Conservation (phyloP, 2,329 filamentous ascomycete genomes). For the Fusarium tricinctum region DNA sequence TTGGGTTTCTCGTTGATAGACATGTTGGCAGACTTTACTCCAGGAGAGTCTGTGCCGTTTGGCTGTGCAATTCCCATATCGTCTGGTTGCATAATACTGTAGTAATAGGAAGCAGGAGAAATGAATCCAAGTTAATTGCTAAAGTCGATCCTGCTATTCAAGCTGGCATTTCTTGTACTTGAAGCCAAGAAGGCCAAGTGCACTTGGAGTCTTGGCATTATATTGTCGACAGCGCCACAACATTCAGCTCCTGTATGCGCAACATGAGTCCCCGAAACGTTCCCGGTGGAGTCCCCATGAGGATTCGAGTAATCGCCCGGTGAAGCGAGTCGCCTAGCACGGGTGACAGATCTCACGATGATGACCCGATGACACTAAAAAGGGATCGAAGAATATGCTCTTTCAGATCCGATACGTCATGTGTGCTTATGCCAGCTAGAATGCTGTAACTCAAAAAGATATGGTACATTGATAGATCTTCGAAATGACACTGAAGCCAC, state of each 20-base stretch:
- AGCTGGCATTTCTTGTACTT: slow-evolving; percentile 5
- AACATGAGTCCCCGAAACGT: slow-evolving; percentile 20
- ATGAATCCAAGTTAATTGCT: rapidly evolving
- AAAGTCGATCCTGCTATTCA: rapidly evolving
- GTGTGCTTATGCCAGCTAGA: background rate
- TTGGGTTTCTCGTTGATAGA: background rate
- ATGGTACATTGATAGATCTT: too few species aligned
- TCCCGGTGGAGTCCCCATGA: slow-evolving; percentile 17
- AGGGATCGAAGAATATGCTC: background rate
- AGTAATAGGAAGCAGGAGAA: background rate
- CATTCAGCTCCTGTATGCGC: background rate
- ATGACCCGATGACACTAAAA: background rate
- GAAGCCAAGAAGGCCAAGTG: slow-evolving; percentile 3
- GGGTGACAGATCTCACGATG: background rate
- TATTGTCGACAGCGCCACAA: background rate
- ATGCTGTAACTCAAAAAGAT: rapidly evolving
- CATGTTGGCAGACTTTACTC: background rate
- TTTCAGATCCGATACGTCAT: background rate
- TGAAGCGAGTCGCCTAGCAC: background rate
- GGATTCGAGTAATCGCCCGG: rapidly evolving
- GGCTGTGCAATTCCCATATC: background rate
- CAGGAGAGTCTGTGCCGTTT: background rate
- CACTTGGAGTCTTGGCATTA: background rate
- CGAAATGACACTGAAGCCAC: too few species aligned
- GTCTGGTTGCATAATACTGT: background rate